A percentile compares a stretch with the other conserved stretches of the same genome.
These are phyloP conservation scores for Zygosaccharomyces sapae DNA, from an alignment of 1,139 yeast genomes.

Conservation along the genomic window DNA sequence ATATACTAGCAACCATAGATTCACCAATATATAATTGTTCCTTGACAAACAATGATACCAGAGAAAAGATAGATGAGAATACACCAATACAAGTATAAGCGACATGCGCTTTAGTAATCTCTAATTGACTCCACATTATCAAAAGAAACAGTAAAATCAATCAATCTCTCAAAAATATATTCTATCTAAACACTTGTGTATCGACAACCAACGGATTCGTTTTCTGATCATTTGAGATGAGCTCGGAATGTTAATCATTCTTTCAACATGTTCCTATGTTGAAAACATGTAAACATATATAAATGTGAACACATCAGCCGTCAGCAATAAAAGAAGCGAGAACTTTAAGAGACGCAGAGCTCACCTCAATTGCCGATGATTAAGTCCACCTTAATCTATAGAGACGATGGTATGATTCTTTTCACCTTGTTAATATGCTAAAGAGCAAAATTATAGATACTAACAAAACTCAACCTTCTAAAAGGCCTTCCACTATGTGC, in stretches of 20 bases:
- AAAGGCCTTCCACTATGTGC: conserved; percentile 83
- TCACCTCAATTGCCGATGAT: conserved; percentile 43
- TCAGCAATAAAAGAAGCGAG: neutral
- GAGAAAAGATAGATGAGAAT: conserved; percentile 78
- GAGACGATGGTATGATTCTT: conserved; percentile 61
- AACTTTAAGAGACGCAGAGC: neutral
- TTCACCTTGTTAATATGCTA: neutral
- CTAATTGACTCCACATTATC: conserved; percentile 39
- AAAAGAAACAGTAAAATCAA: neutral
- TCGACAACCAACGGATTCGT: too few species aligned
- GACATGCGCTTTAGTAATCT: conserved; percentile 63
- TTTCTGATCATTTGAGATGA: too few species aligned
- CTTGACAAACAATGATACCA: conserved; percentile 83
- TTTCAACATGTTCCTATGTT: too few species aligned
- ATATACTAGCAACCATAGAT: conserved; percentile 88
- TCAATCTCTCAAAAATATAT: too few species aligned
- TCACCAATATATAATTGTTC: conserved; percentile 90
- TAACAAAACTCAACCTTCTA: conserved; percentile 10
- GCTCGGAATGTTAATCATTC: too few species aligned
- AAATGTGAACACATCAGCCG: too few species aligned
- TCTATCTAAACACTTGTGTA: too few species aligned
- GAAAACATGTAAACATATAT: neutral
- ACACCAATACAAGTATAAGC: conserved; percentile 94
- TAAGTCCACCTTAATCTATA: conserved; percentile 65
- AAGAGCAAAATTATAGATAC: neutral